Conservation (phyloP, 768 basidiomycete species). For the Trametes coccinea region DNA sequence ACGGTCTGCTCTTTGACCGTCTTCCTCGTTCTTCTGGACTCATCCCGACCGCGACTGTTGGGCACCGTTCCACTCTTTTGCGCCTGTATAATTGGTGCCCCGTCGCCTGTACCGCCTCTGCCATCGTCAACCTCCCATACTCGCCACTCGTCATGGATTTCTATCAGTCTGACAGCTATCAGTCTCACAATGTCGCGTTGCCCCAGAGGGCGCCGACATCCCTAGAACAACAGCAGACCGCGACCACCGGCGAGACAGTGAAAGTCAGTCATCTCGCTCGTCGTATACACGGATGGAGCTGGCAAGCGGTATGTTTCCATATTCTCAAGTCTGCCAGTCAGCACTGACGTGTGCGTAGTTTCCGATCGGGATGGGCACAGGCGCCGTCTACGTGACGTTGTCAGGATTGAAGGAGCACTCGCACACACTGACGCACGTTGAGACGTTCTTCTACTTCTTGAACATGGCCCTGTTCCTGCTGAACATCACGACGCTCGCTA, state of each 20-base stretch:
- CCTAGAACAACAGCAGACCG: background rate
- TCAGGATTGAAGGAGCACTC: conserved; percentile 41
- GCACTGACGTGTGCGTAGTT: conserved; percentile 34
- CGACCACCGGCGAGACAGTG: background rate
- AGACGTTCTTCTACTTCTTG: conserved; percentile 48
- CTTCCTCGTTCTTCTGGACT: conserved; percentile 11
- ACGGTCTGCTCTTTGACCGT: background rate
- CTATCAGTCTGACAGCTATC: conserved; percentile 5
- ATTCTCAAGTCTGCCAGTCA: conserved; percentile 23
- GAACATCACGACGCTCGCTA: conserved; percentile 42
- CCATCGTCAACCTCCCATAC: background rate
- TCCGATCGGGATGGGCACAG: conserved; percentile 51
- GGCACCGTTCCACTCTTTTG: conserved; percentile 12
- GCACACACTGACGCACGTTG: conserved; percentile 35
- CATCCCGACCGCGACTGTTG: conserved; percentile 3
- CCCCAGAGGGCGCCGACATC: conserved; percentile 2
- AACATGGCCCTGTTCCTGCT: conserved; percentile 46
- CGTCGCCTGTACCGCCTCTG: conserved; percentile 1
- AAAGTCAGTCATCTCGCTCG: conserved; percentile 39
- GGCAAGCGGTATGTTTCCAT: conserved; percentile 45
- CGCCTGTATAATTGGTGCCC: conserved; percentile 4
- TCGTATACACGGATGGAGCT: conserved; percentile 52
- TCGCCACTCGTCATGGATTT: conserved; percentile 9
- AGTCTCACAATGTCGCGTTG: conserved; percentile 14
- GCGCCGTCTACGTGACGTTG: conserved; percentile 50